Base-by-base conservation (phyloP, 768 basidiomycete species). In the Mycena vitilis region DNA sequence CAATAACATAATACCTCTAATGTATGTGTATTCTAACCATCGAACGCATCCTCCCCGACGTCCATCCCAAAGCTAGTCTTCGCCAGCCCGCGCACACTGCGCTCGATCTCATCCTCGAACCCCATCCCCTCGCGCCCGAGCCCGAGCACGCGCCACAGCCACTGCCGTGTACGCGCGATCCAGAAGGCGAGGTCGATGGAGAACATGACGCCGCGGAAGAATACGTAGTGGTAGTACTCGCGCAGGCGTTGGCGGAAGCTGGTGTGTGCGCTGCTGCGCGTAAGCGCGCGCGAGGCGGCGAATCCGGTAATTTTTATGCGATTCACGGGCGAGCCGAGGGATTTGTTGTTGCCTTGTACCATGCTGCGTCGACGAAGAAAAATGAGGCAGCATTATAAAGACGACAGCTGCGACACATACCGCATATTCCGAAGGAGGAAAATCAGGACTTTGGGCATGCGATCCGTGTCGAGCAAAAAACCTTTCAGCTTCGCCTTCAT, bases 221-320 rank as follows among this genome's bases (percentile, higher is more conserved):
- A 71, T 47, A 90, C 70, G 71, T 94, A 83, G 59, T 87, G 82
- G 77, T 81, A 86, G 73, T 86, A 86, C 74, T 91, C 90, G 47
- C 76, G 76, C 2, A 87, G 44, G 5, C 87, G 84, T 51, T 82
- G 77, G 4, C 72, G 58, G 53, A 87, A 65, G 18, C 82, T 70
- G 38, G 88, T 82, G 66, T 83, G 73, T 23, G 56, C 37, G 18
- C 81, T 72, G 36, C 82, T 79, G n/a, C 81, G 79, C 12, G 84
- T 79, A 7, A 92, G 83, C 5, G 92, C 91, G 25, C 85, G 83
- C 5, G 93, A 90, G 34, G 94, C 95, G 87, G 89, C 94, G 76
- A 87, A 88, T 0, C 93, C 95, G 0, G 92, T 94, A 61, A 96
- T 92, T 78, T 95, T 95, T 80, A 98, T 91, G 22, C 95, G 88